Conservation (phyloP, 306 rosid species). For the Lagenaria siceraria region DNA sequence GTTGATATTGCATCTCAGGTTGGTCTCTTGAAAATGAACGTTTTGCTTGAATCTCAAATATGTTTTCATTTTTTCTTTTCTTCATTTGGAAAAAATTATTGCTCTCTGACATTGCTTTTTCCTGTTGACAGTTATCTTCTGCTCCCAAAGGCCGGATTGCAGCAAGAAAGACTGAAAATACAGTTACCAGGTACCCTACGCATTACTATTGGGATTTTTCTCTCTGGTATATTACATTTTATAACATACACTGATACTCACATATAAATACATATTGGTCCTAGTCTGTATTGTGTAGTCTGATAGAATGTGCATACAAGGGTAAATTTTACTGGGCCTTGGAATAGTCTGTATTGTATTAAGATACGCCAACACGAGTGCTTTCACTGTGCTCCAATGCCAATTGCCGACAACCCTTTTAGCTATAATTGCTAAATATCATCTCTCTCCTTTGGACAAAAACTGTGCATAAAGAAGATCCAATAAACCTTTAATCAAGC, state of each 20-base stretch:
- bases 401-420: not conserved
- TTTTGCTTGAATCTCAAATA: conserved; percentile 1
- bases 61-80: not conserved
- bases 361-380: not conserved
- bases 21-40: conserved; percentile 13
- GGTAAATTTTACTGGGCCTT: not conserved
- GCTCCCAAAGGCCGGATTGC: conserved; percentile 97
- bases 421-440: not conserved
- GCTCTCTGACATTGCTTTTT: conserved; percentile 2
- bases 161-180: conserved; percentile 49
- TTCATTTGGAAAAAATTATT: not conserved
- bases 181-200: conserved; percentile 33
- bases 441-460: not conserved
- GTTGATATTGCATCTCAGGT: conserved; percentile 99
- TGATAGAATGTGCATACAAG: not conserved
- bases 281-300: not conserved
- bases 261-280: not conserved
- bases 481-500: not conserved
- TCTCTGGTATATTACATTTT: not conserved
- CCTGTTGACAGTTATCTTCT: conserved; percentile 57
- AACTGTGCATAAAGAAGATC: not conserved
- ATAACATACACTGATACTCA: not conserved
- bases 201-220: not conserved
- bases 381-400: not conserved
- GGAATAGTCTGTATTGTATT: not conserved